Conservation (phyloP, 2,329 filamentous ascomycete species). For the Alternaria brassicicola region DNA sequence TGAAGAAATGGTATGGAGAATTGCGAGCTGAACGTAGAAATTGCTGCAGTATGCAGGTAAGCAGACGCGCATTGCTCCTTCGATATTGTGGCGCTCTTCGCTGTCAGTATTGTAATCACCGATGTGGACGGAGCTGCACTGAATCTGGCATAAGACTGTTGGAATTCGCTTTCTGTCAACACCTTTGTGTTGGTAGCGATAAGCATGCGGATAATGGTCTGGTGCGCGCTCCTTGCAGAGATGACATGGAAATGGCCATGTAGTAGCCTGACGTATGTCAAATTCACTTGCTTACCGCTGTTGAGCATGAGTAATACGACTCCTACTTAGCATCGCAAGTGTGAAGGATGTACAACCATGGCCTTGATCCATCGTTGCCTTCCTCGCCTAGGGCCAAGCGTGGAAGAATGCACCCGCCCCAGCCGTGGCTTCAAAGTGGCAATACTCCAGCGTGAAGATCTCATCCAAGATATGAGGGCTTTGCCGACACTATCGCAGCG, state of each 20-base stretch:
- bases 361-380: neutral
- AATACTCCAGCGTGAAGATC: neutral
- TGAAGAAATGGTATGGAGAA: constrained; percentile 2
- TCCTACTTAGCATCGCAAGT: neutral
- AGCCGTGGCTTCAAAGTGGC: neutral
- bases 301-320: neutral
- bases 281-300: neutral
- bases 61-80: constrained; percentile 8
- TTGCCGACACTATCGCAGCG: neutral
- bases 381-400: neutral
- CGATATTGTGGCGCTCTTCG: constrained; percentile 38
- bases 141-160: constrained; percentile 15
- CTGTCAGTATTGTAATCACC: constrained; percentile 11
- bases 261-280: neutral
- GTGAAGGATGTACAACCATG: neutral
- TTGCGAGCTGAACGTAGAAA: constrained; percentile 4
- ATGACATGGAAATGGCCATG: neutral
- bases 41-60: constrained; percentile 24
- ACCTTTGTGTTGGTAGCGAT: neutral
- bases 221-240: neutral
- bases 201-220: neutral
- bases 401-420: neutral
- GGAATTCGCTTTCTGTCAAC: constrained; percentile 16
- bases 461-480: neutral
- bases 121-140: constrained; percentile 4